Evolutionary conservation across 768 basidiomycete genomes (phyloP).

Genomic region (Harrya chromipes): DNA sequence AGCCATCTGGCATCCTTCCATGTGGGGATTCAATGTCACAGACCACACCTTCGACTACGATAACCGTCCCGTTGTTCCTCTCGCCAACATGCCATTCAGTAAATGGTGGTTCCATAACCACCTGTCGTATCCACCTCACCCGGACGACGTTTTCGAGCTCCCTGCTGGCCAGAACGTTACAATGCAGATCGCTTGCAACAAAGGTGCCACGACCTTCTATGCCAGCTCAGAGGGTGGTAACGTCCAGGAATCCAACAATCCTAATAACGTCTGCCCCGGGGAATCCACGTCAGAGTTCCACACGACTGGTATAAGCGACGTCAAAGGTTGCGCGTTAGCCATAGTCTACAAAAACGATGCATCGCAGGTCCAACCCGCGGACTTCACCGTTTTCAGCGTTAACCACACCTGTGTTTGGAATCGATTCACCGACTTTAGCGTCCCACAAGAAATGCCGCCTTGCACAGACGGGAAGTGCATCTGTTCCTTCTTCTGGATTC

Average conservation of each 20-base stretch:
- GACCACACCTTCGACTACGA: slow-evolving; percentile 51
- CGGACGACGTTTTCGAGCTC: slow-evolving; percentile 54
- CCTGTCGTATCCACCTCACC: slow-evolving; percentile 54
- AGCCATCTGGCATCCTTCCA: slow-evolving; percentile 57
- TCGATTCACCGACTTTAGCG: slow-evolving; percentile 64
- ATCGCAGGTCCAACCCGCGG: slow-evolving; percentile 53
- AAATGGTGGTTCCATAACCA: slow-evolving; percentile 65
- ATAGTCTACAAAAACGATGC: slow-evolving; percentile 75
- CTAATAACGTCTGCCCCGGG: slow-evolving; percentile 52
- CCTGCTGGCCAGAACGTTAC: slow-evolving; percentile 56
- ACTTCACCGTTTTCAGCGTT: slow-evolving; percentile 71
- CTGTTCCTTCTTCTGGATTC: slow-evolving; percentile 76
- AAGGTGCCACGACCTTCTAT: slow-evolving; percentile 57
- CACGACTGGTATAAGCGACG: slow-evolving; percentile 50
- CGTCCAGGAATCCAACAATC: slow-evolving; percentile 44
- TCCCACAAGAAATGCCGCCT: slow-evolving; percentile 65
- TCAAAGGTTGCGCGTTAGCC: slow-evolving; percentile 64
- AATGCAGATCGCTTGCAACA: slow-evolving; percentile 55
- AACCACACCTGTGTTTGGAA: slow-evolving; percentile 77
- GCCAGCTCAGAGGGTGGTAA: slow-evolving; percentile 51
- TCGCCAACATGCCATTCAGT: slow-evolving; percentile 36
- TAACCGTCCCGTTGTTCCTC: slow-evolving; percentile 55
- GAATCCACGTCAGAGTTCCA: slow-evolving; percentile 47
- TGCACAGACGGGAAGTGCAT: slow-evolving; percentile 62
- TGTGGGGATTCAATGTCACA: slow-evolving; percentile 72